Evolutionary conservation across 1,284 basidiomycete genomes (phyloP).

Genomic region (Athelia psychrophila): DNA sequence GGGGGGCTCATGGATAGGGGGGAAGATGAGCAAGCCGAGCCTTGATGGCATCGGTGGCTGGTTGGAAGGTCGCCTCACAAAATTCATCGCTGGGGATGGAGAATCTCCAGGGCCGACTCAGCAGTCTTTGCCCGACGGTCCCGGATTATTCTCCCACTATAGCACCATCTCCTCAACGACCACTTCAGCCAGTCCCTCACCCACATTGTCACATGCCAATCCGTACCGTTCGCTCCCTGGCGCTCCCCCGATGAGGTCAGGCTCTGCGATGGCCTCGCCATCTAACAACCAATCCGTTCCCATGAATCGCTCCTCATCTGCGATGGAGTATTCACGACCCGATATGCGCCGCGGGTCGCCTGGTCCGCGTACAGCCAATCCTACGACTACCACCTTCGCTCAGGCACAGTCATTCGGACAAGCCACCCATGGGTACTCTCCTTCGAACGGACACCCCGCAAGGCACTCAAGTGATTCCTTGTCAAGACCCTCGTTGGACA

Average conservation of each 20-base stretch:
- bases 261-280: conserved; percentile 60
- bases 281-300: conserved; percentile 42
- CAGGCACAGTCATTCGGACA: conserved; percentile 38
- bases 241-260: conserved; percentile 48
- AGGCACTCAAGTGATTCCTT: neutral
- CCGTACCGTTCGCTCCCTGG: conserved; percentile 34
- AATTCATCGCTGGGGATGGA: conserved; percentile 92
- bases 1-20: conserved; percentile 76
- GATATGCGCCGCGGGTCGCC: conserved; percentile 43
- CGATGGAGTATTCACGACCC: conserved; percentile 65
- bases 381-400: conserved; percentile 44
- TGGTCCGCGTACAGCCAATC: conserved; percentile 47
- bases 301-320: conserved; percentile 72
- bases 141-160: conserved; percentile 92
- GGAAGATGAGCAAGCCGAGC: conserved; percentile 83
- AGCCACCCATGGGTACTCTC: conserved; percentile 23
- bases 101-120: conserved; percentile 42
- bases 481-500: conserved; percentile 30
- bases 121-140: conserved; percentile 36
- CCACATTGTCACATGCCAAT: conserved; percentile 56
- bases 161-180: conserved; percentile 88
- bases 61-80: conserved; percentile 93
- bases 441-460: conserved; percentile 1
- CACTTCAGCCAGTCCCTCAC: conserved; percentile 69
- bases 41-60: conserved; percentile 91